phyloP scores from a whole-genome alignment of 2,329 filamentous ascomycete species.

The Calonectria hawksworthii region DNA sequence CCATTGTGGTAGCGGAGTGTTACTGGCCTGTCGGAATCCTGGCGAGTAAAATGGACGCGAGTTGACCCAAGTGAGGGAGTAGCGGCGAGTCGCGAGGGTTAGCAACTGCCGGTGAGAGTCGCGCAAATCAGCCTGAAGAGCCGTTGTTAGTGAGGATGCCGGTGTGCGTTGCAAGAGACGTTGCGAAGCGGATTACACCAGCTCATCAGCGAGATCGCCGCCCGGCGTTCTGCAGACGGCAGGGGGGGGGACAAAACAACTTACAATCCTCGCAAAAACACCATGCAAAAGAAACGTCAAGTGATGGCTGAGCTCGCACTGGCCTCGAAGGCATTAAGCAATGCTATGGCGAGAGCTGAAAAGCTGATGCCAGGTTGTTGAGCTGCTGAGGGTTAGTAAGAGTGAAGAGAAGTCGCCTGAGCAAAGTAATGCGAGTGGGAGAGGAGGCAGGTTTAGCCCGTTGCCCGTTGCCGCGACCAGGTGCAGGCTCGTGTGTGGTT shows the following conservation, averaged over 20 bases:
- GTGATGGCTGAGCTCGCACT: constrained; percentile 28
- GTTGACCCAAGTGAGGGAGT: constrained; percentile 11
- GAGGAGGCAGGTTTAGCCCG: constrained; percentile 26
- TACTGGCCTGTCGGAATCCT: constrained; percentile 11
- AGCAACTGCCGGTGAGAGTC: constrained; percentile 33
- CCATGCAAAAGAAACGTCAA: constrained; percentile 45
- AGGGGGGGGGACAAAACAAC: constrained; percentile 31
- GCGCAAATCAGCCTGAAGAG: constrained; percentile 31
- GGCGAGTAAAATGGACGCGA: constrained; percentile 11
- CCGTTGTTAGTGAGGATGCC: constrained; percentile 21
- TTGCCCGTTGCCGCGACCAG: constrained; percentile 35
- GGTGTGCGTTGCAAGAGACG: background rate
- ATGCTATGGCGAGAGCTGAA: constrained; percentile 41
- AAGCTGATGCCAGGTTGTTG: constrained; percentile 24
- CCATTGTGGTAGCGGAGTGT: constrained; percentile 51
- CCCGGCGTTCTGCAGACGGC: background rate
- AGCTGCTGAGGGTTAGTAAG: constrained; percentile 40
- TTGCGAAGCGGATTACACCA: background rate
- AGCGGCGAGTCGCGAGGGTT: constrained; percentile 29
- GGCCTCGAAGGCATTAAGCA: constrained; percentile 43
- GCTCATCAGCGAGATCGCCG: background rate
- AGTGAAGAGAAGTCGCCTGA: constrained; percentile 29
- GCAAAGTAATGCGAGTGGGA: constrained; percentile 33
- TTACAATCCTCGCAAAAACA: constrained; percentile 43
- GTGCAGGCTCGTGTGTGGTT: constrained; percentile 39